These are phyloP conservation scores for Linderniella brevidens DNA, from an alignment of 257 asterid genomes.

Conservation along the genomic window DNA sequence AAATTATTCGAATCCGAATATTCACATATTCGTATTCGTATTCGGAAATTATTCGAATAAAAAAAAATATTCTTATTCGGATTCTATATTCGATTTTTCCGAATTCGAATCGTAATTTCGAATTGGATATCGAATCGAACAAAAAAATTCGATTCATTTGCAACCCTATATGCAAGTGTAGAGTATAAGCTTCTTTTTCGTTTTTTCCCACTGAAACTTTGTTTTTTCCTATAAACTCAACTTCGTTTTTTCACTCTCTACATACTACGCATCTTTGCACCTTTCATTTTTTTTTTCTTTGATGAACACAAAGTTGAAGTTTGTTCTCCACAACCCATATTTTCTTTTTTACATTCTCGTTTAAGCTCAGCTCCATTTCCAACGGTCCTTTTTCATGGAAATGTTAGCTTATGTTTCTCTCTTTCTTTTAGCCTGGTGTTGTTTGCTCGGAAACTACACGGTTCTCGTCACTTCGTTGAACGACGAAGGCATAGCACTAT, in stretches of 20 bases:
- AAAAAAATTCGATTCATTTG: too few relatives aligned
- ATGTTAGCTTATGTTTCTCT: conserved; percentile 25
- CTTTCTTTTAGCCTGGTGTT: conserved; percentile 17
- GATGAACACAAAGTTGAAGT: conserved; percentile 24
- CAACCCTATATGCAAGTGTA: too few relatives aligned
- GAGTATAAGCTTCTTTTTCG: conserved; percentile 14
- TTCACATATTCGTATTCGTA: too few relatives aligned
- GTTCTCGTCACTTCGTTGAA: conserved; percentile 33
- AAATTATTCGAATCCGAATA: too few relatives aligned
- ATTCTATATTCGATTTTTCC: too few relatives aligned
- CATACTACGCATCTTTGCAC: conserved; percentile 3
- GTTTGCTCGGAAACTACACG: conserved; percentile 8
- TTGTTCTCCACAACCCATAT: conserved; percentile 13
- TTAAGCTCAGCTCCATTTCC: conserved; percentile 7
- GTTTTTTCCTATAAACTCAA: conserved; percentile 12
- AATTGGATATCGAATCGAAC: too few relatives aligned
- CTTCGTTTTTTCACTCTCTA: conserved; percentile 16
- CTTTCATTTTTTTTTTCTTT: background rate
- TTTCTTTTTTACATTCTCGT: conserved; percentile 2
- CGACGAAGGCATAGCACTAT: conserved; percentile 56
- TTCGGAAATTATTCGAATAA: too few relatives aligned
- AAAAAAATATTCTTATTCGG: too few relatives aligned
- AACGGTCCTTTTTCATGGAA: conserved; percentile 19
- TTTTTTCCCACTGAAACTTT: conserved; percentile 12
- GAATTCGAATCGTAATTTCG: too few relatives aligned